Conservation (phyloP, 768 basidiomycete species). For the Termitomyces sp. region DNA sequence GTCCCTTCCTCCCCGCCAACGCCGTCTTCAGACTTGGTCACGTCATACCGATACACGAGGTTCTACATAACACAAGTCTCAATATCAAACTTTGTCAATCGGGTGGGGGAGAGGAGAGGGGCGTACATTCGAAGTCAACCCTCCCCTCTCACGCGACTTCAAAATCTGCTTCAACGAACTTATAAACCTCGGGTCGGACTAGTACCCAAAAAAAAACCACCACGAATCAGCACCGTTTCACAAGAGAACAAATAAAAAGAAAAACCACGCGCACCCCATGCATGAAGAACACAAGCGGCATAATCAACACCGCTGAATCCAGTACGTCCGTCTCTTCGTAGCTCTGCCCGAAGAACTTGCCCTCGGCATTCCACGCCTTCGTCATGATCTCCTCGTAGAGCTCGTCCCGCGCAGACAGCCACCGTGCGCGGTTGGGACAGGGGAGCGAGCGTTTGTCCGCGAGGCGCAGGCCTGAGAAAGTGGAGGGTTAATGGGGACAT, state of each 20-base stretch:
- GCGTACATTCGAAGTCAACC: slow-evolving; percentile 80
- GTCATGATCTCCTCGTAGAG: slow-evolving; percentile 93
- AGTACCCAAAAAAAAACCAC: neutral
- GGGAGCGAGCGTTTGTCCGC: slow-evolving; percentile 95
- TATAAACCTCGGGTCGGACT: slow-evolving; percentile 88
- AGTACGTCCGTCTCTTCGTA: slow-evolving; percentile 82
- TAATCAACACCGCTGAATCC: slow-evolving; percentile 86
- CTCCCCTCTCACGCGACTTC: slow-evolving; percentile 84
- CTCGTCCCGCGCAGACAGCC: slow-evolving; percentile 71
- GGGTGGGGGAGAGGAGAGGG: neutral
- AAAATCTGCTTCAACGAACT: slow-evolving; percentile 80
- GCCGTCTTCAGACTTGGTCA: slow-evolving; percentile 80
- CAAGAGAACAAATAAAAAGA: neutral
- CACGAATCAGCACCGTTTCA: slow-evolving; percentile 9
- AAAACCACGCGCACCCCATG: slow-evolving; percentile 42
- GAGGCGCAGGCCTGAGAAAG: slow-evolving; percentile 61
- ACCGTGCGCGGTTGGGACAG: slow-evolving; percentile 63
- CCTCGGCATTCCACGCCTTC: slow-evolving; percentile 75
- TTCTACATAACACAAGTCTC: slow-evolving; percentile 36
- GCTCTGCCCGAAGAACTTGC: slow-evolving; percentile 75
- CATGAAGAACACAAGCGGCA: slow-evolving; percentile 92
- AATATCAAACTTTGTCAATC: too few species aligned
- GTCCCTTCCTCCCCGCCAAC: slow-evolving; percentile 96
- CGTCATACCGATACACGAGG: slow-evolving; percentile 88
- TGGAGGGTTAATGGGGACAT: neutral